Evolutionary conservation across 129 eudicot species (phyloP).

Genomic region (Flaveria robusta): DNA sequence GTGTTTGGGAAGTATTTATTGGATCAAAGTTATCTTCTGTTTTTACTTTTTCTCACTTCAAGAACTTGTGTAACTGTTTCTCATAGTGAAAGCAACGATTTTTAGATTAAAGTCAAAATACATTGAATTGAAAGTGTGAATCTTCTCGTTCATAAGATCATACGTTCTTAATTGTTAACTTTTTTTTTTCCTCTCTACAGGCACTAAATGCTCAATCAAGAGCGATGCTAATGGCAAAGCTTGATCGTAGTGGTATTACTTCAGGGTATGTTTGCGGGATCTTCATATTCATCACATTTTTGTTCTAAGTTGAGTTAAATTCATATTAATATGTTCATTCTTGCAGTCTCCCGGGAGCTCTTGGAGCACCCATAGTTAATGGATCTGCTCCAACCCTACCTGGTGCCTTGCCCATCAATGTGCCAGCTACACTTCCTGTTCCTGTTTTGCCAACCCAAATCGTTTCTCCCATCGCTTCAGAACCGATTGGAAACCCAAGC

Average conservation of each 20-base stretch:
- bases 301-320: background rate
- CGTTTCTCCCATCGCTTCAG: constrained; percentile 52
- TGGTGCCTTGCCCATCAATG: constrained; percentile 33
- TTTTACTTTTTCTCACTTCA: background rate
- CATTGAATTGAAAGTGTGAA: background rate
- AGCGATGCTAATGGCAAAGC: constrained; percentile 90
- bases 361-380: constrained; percentile 66
- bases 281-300: background rate
- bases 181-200: constrained; percentile 36
- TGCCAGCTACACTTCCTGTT: constrained; percentile 45
- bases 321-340: background rate
- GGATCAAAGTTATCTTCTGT: background rate
- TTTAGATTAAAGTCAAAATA: background rate
- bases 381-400: constrained; percentile 64
- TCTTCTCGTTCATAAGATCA: background rate
- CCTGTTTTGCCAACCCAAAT: constrained; percentile 57
- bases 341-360: constrained; percentile 69
- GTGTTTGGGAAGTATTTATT: background rate
- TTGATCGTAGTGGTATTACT: constrained; percentile 91
- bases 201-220: constrained; percentile 95
- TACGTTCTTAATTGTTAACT: background rate
- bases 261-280: constrained; percentile 55
- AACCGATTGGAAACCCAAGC: constrained; percentile 87
- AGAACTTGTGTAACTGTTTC: background rate
- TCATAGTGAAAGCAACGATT: background rate